Conservation (phyloP, 352 stramenopile species). For the Phytopythium helicoides region DNA sequence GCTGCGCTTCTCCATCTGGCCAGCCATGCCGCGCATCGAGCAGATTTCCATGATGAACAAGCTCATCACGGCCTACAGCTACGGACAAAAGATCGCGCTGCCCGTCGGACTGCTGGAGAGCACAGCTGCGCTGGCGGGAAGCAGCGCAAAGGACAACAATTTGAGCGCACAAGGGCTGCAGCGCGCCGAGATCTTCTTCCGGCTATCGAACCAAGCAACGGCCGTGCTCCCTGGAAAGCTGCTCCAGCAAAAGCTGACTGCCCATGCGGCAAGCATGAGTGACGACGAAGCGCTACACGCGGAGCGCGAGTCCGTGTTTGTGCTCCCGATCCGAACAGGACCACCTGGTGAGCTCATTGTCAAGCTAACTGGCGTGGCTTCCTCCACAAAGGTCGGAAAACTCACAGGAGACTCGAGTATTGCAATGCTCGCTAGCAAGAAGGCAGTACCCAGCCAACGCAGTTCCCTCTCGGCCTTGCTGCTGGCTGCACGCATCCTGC, state of each 20-base stretch:
- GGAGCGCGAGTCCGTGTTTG: slow-evolving; percentile 54
- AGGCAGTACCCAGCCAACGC: neutral
- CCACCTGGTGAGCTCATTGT: slow-evolving; percentile 56
- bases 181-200: slow-evolving; percentile 67
- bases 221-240: slow-evolving; percentile 43
- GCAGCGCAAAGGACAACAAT: slow-evolving; percentile 9
- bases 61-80: slow-evolving; percentile 80
- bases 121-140: slow-evolving; percentile 19
- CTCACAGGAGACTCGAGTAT: slow-evolving; percentile 25
- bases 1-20: slow-evolving; percentile 64
- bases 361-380: slow-evolving; percentile 53
- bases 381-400: slow-evolving; percentile 39
- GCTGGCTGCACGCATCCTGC: slow-evolving; percentile 33
- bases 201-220: slow-evolving; percentile 53
- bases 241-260: slow-evolving; percentile 58
- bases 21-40: slow-evolving; percentile 61
- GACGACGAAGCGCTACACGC: slow-evolving; percentile 12
- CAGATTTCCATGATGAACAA: slow-evolving; percentile 87
- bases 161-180: slow-evolving; percentile 27
- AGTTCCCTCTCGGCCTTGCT: slow-evolving; percentile 28
- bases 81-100: slow-evolving; percentile 83
- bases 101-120: slow-evolving; percentile 61
- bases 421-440: slow-evolving; percentile 11
- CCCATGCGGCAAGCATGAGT: slow-evolving; percentile 28
- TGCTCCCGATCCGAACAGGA: slow-evolving; percentile 53